Percentiles rank a stretch among this genome's conserved stretches.
Conservation (phyloP, 345 rosid genomes). For the Syzygium jambos region DNA sequence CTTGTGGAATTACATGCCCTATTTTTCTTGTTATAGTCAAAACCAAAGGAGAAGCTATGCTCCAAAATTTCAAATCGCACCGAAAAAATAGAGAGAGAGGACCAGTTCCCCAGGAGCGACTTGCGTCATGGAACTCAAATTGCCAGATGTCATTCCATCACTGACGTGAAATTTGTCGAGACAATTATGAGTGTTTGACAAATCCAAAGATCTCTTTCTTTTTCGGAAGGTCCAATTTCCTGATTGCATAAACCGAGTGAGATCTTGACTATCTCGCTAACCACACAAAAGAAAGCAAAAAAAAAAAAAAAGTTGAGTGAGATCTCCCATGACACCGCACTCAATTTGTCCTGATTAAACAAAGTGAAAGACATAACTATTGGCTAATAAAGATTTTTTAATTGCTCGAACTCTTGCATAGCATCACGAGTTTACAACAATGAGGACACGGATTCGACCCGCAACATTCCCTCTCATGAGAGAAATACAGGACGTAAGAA, state of each 20-base stretch:
- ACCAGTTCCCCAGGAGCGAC: background rate
- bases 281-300: background rate
- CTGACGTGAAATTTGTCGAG: background rate
- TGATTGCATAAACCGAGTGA: background rate
- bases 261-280: background rate
- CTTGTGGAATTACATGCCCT: background rate
- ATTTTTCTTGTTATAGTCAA: background rate
- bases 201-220: background rate
- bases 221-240: background rate
- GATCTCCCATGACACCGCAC: background rate
- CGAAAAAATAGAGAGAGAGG: background rate
- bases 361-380: background rate
- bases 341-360: background rate
- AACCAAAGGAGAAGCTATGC: background rate
- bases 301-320: background rate
- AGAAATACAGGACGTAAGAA: background rate
- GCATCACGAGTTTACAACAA: background rate
- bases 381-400: background rate
- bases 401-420: background rate
- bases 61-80: background rate
- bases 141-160: background rate
- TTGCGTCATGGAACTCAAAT: background rate
- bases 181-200: background rate
- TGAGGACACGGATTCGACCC: background rate
- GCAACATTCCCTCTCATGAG: background rate